A percentile compares a stretch with the other conserved stretches of the same genome.
These are phyloP conservation scores for Trametes punicea DNA, from an alignment of 768 basidiomycete species.

Conservation along the genomic window DNA sequence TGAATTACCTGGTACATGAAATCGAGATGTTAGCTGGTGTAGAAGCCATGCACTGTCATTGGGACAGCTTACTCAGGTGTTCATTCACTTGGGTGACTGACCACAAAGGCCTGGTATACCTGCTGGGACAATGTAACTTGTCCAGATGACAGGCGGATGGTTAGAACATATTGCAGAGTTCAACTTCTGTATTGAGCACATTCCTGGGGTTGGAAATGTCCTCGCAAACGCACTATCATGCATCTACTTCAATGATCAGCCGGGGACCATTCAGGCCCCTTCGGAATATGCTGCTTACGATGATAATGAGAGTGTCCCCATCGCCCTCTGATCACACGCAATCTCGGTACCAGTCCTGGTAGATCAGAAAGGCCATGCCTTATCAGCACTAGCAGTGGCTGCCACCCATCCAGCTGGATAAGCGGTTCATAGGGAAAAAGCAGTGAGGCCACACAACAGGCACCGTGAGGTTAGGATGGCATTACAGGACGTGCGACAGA, in stretches of 20 bases:
- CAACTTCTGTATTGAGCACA: constrained; percentile 19
- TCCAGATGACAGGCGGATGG: constrained; percentile 21
- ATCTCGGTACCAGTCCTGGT: too few relatives aligned
- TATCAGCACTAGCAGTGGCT: too few relatives aligned
- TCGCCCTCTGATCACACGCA: too few relatives aligned
- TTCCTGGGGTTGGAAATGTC: constrained; percentile 20
- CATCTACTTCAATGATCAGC: constrained; percentile 13
- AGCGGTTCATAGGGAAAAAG: too few relatives aligned
- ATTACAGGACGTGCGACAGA: too few relatives aligned
- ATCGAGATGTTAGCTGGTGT: constrained; percentile 34
- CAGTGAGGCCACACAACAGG: too few relatives aligned
- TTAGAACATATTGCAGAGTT: constrained; percentile 18
- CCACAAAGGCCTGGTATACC: constrained; percentile 12
- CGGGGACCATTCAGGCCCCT: neutral
- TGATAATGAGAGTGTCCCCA: neutral
- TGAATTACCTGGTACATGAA: constrained; percentile 37
- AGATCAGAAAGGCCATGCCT: too few relatives aligned
- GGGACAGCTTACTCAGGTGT: constrained; percentile 1
- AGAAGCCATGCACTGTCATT: constrained; percentile 33
- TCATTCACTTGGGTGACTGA: constrained; percentile 17
- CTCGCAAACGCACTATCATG: constrained; percentile 14
- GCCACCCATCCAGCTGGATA: too few relatives aligned
- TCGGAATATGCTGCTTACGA: constrained; percentile 7
- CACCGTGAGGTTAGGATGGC: too few relatives aligned
- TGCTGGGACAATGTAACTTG: constrained; percentile 18